Evolutionary conservation across 768 basidiomycete genomes (phyloP).

Genomic region (Boletellus ananiceps): DNA sequence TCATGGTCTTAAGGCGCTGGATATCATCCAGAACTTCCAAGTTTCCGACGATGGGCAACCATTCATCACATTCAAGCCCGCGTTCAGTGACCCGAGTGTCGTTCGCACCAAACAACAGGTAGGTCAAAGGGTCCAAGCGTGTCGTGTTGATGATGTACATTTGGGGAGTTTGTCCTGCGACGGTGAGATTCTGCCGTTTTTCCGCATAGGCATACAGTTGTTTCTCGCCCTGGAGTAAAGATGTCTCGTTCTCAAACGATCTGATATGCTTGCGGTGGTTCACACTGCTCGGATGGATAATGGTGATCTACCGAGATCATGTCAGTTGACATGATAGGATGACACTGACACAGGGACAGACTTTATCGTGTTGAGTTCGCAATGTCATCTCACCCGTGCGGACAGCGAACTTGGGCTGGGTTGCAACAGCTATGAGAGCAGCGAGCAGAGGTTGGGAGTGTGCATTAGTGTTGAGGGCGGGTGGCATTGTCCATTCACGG

Average conservation of each 20-base stretch:
- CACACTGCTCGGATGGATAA: slow-evolving; percentile 85
- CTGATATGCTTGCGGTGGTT: slow-evolving; percentile 59
- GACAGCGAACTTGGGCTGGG: slow-evolving; percentile 88
- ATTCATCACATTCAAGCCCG: slow-evolving; percentile 84
- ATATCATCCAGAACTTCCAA: slow-evolving; percentile 74
- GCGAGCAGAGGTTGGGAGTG: slow-evolving; percentile 73
- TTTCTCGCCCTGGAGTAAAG: slow-evolving; percentile 43
- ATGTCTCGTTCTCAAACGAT: slow-evolving; percentile 17
- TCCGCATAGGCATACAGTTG: slow-evolving; percentile 80
- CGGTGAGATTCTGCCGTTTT: slow-evolving; percentile 73
- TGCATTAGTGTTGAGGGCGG: slow-evolving; percentile 66
- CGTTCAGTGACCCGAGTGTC: slow-evolving; percentile 62
- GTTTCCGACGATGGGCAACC: slow-evolving; percentile 81
- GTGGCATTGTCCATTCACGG: slow-evolving; percentile 47
- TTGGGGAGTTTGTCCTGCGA: slow-evolving; percentile 43
- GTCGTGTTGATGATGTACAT: slow-evolving; percentile 79
- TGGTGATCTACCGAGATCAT: slow-evolving; percentile 45
- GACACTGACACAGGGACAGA: slow-evolving; percentile 29
- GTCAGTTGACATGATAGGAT: slow-evolving; percentile 12
- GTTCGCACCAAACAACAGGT: slow-evolving; percentile 88
- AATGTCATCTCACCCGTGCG: slow-evolving; percentile 61
- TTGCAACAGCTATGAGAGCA: slow-evolving; percentile 79
- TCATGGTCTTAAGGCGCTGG: slow-evolving; percentile 70
- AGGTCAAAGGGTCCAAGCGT: slow-evolving; percentile 81
- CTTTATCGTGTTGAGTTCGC: slow-evolving; percentile 82